Percentiles rank a stretch among this genome's conserved stretches.
These are phyloP conservation scores for Phaeosphaeria sp. DNA, from an alignment of 2,329 filamentous ascomycete genomes.

Conservation along the genomic window DNA sequence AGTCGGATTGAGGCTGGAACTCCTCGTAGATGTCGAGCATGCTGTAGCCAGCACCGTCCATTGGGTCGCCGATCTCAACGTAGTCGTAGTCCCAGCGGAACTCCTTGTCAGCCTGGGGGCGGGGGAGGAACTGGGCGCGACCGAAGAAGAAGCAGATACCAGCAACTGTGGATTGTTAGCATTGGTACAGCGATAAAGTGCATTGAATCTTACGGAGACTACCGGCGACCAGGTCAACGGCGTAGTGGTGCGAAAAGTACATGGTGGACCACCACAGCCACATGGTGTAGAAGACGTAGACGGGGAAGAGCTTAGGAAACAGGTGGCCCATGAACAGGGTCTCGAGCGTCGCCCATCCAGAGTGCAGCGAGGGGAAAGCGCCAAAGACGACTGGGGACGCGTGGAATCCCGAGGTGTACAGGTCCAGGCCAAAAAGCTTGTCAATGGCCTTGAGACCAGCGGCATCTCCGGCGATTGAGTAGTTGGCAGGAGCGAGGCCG, in stretches of 20 bases:
- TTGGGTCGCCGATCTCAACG: constrained; percentile 77
- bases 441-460: constrained; percentile 90
- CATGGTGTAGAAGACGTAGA: constrained; percentile 83
- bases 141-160: constrained; percentile 82
- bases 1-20: constrained; percentile 64
- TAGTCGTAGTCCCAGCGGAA: constrained; percentile 97
- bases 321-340: constrained; percentile 92
- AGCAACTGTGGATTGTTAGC: constrained; percentile 56
- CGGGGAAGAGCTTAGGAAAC: constrained; percentile 80
- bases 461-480: constrained; percentile 87
- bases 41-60: constrained; percentile 57
- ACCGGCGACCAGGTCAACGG: constrained; percentile 88
- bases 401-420: constrained; percentile 92
- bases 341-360: constrained; percentile 85
- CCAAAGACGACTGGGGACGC: constrained; percentile 92
- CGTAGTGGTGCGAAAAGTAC: constrained; percentile 97
- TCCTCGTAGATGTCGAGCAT: constrained; percentile 64
- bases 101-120: constrained; percentile 81
- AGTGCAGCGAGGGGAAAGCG: constrained; percentile 92
- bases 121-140: constrained; percentile 80
- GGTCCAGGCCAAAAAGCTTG: constrained; percentile 84
- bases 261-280: constrained; percentile 99
- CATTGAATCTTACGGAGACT: constrained; percentile 61
- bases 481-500: constrained; percentile 88
- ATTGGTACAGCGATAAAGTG: background rate